Evolutionary conservation across 345 rosid genomes (phyloP).

Genomic region (Tarenaya hassleriana): DNA sequence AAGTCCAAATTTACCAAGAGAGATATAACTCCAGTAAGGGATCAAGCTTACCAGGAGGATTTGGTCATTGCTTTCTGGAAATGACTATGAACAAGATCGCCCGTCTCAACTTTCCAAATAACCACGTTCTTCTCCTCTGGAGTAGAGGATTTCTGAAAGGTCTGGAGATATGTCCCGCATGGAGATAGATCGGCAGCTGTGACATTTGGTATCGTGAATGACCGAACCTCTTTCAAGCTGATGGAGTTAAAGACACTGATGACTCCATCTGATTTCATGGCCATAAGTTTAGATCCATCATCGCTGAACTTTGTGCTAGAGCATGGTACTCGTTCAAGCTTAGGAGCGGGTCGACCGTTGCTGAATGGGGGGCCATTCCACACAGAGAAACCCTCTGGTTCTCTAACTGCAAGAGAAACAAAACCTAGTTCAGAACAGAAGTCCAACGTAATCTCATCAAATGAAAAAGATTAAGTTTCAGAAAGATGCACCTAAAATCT

Average conservation of each 20-base stretch:
- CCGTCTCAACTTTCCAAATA: constrained; percentile 57
- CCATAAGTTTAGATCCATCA: constrained; percentile 73
- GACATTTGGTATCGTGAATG: constrained; percentile 52
- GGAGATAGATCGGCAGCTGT: constrained; percentile 65
- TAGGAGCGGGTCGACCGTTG: constrained; percentile 49
- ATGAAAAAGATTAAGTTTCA: constrained; percentile 5
- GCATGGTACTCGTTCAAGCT: constrained; percentile 60
- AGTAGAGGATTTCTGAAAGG: constrained; percentile 69
- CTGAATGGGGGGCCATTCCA: constrained; percentile 89
- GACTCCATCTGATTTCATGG: constrained; percentile 44
- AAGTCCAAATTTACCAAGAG: no score
- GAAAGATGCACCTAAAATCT: constrained; percentile 56
- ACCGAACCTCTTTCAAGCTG: constrained; percentile 49
- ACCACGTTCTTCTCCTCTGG: constrained; percentile 81
- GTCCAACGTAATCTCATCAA: neutral
- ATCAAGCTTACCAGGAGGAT: constrained; percentile 52
- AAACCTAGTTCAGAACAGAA: constrained; percentile 7
- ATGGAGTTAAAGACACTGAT: constrained; percentile 56
- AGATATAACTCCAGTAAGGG: neutral
- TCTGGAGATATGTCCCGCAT: constrained; percentile 69
- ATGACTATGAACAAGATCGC: constrained; percentile 59
- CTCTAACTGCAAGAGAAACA: constrained; percentile 44
- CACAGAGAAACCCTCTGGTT: constrained; percentile 60
- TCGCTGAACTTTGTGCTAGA: constrained; percentile 51
- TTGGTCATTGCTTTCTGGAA: constrained; percentile 80